phyloP scores from a whole-genome alignment of 495 filamentous ascomycete genomes.

The Lepraria neglecta region DNA sequence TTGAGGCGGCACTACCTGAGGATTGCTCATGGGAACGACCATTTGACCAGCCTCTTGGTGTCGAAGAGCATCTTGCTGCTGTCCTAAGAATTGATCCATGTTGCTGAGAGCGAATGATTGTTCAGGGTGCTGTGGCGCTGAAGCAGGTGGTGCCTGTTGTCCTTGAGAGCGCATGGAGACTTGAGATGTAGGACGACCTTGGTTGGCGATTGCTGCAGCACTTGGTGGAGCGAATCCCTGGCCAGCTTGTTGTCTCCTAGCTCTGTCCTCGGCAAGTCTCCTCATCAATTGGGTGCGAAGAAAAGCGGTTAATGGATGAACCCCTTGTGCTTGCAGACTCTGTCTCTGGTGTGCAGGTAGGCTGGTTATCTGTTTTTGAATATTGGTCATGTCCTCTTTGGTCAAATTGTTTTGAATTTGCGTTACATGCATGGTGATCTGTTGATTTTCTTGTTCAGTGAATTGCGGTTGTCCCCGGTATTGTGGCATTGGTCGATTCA shows the following conservation, averaged over 20 bases:
- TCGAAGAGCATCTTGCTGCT: slow-evolving; percentile 56
- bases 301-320: slow-evolving; percentile 10
- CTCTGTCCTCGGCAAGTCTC: slow-evolving; percentile 5
- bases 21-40: slow-evolving; percentile 59
- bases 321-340: slow-evolving; percentile 20
- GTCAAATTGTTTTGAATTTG: slow-evolving; percentile 6
- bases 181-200: slow-evolving; percentile 20
- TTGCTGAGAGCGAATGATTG: slow-evolving; percentile 45
- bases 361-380: slow-evolving; percentile 30
- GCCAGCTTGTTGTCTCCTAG: slow-evolving; percentile 20
- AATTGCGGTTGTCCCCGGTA: slow-evolving; percentile 22
- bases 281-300: slow-evolving; percentile 4
- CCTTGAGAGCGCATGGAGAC: slow-evolving; percentile 11
- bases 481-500: slow-evolving; percentile 15
- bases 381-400: slow-evolving; percentile 23
- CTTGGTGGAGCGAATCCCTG: slow-evolving; percentile 3
- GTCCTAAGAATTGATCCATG: slow-evolving; percentile 51
- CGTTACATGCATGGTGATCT: slow-evolving; percentile 35
- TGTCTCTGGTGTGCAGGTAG: slow-evolving; percentile 43
- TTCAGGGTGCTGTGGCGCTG: slow-evolving; percentile 38
- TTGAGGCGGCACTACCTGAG: slow-evolving; percentile 41
- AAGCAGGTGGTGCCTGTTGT: slow-evolving; percentile 12
- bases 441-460: slow-evolving; percentile 38
- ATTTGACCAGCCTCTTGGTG: slow-evolving; percentile 59
- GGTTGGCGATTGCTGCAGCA: slow-evolving; percentile 3